Base-by-base conservation (phyloP, 768 basidiomycete genomes). In the Mrakia blollopis region DNA sequence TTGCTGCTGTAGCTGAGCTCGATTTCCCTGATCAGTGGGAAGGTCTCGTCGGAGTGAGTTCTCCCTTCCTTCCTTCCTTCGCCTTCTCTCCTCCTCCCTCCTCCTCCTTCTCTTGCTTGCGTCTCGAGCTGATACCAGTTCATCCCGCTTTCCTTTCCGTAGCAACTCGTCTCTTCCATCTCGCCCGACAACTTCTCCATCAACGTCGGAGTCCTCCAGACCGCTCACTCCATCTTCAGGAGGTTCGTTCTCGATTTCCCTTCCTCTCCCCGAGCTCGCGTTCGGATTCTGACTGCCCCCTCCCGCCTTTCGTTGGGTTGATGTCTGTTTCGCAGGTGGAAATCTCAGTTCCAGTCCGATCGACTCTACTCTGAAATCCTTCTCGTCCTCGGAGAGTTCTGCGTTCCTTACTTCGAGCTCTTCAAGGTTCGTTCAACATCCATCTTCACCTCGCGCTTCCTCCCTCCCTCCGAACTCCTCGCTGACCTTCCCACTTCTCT, bases 21-120 rank as follows among this genome's bases (percentile, higher is more conserved):
- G 97, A 99, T 85, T 99, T 98, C 82, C 97, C 97, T 14, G 83
- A 86, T 23, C 88, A 88, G 80, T 99, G 97, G 97, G 87, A 88
- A 25, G 89, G 91, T 84, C 88, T 98, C 78, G 90, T 97, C 80
- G 91, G 94, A 85, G 95, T 97, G 83, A 82, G 93, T 87, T 18
- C 16, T 37, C 18, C 25, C 2, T n/a, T 11, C 13, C 10, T 47
- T 35, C 32, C 30, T 4, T 50, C 73, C n/a, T 47, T 52, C 14
- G 23, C 65, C 25, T 71, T 18, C 63, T 50, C 65, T 35, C 50
- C 37, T 5, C 39, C 39, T 37, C 61, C 9, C 60, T 74, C 75
- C 68, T 70, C 71, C 62, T 75, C 25, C 52, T 54, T 25, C 37
- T 14, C 30, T 30, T 30, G 28, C 39, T 47, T 52, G 39, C 63